These are phyloP conservation scores for Solanum sitiens DNA, from an alignment of 257 asterid genomes.

Conservation along the genomic window DNA sequence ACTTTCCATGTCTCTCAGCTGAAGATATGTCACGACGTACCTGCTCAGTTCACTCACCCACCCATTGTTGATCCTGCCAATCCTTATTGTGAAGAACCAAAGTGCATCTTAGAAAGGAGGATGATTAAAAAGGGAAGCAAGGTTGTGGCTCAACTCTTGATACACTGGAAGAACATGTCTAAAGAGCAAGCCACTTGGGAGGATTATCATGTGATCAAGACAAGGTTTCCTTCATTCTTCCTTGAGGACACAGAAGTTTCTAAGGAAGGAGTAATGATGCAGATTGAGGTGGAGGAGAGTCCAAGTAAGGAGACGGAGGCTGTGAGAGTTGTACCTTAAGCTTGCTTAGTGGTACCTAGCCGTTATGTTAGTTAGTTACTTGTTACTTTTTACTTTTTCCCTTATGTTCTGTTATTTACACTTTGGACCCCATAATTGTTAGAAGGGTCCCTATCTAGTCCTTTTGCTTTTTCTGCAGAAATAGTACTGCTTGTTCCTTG, in stretches of 20 bases:
- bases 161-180: background rate
- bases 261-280: background rate
- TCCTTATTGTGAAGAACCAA: background rate
- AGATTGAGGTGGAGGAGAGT: background rate
- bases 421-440: background rate
- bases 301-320: too few relatives aligned
- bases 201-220: background rate
- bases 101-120: accelerated
- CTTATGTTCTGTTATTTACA: background rate
- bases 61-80: background rate
- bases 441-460: background rate
- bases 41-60: too few relatives aligned
- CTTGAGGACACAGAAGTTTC: background rate
- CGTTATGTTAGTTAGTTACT: background rate
- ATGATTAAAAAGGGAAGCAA: background rate
- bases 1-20: too few relatives aligned
- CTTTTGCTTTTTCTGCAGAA: background rate
- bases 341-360: background rate
- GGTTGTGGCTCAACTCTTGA: background rate
- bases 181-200: background rate
- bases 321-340: background rate
- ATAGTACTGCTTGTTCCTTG: background rate
- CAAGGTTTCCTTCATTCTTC: background rate
- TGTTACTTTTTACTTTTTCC: background rate
- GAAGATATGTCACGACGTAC: too few relatives aligned